Percentiles rank a stretch among this genome's conserved stretches.
phyloP scores from a whole-genome alignment of 345 rosid genomes.

The Gossypium australe region DNA sequence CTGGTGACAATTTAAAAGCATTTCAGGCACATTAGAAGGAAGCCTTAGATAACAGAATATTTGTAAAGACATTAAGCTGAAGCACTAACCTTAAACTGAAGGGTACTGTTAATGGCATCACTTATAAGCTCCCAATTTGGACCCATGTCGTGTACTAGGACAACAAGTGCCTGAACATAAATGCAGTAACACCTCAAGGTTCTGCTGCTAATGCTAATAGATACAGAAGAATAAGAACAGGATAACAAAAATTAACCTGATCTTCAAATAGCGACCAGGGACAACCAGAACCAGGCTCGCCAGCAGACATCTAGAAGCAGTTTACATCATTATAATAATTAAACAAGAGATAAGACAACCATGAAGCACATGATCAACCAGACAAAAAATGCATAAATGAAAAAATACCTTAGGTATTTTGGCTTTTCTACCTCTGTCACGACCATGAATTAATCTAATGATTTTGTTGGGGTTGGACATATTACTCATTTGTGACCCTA shows the following conservation, averaged over 20 bases:
- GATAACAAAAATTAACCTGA: constrained; percentile 51
- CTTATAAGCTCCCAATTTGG: constrained; percentile 99
- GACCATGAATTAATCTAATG: constrained; percentile 64
- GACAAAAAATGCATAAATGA: neutral
- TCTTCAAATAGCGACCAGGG: constrained; percentile 97
- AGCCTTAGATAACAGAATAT: neutral
- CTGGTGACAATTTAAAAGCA: neutral
- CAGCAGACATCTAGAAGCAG: constrained; percentile 55
- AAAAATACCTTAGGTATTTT: constrained; percentile 68
- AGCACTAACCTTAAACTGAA: constrained; percentile 74
- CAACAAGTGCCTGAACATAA: constrained; percentile 83
- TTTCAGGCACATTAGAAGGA: constrained; percentile 2
- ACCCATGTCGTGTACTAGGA: constrained; percentile 98
- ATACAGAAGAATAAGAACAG: constrained; percentile 18
- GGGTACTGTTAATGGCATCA: constrained; percentile 85
- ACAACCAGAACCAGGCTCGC: constrained; percentile 78
- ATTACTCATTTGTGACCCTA: constrained; percentile 90
- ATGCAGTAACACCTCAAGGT: constrained; percentile 16
- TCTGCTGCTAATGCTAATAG: constrained; percentile 13
- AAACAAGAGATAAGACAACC: constrained; percentile 5
- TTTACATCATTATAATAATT: constrained; percentile 15
- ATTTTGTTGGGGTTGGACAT: constrained; percentile 79
- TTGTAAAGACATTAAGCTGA: constrained; percentile 8
- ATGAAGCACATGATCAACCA: neutral
- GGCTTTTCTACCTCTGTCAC: constrained; percentile 71